Percentiles rank a stretch among this genome's conserved stretches.
These are phyloP conservation scores for Lentinula aciculospora DNA, from an alignment of 768 basidiomycete species.

Conservation along the genomic window DNA sequence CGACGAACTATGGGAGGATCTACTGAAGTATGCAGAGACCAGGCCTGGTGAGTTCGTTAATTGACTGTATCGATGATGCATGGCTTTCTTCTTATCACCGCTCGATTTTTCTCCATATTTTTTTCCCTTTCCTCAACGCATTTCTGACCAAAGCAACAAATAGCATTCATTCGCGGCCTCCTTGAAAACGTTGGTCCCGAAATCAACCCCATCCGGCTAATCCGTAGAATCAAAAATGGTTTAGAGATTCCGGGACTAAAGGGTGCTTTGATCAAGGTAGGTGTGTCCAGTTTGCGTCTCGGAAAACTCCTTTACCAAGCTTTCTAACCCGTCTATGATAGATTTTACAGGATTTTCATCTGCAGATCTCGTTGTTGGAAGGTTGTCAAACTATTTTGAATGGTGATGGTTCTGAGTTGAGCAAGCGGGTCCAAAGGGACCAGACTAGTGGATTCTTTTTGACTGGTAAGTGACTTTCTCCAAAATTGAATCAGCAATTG, in stretches of 20 bases:
- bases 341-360: constrained; percentile 92
- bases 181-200: constrained; percentile 96
- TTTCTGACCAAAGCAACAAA: background rate
- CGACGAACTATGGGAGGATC: constrained; percentile 96
- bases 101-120: no score
- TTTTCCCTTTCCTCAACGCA: background rate
- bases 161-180: constrained; percentile 91
- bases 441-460: constrained; percentile 81
- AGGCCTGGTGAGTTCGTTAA: constrained; percentile 58
- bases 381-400: constrained; percentile 87
- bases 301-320: background rate
- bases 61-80: no score
- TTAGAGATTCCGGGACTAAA: constrained; percentile 95
- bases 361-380: constrained; percentile 89
- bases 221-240: constrained; percentile 92
- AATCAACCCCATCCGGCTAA: constrained; percentile 91
- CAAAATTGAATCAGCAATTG: background rate
- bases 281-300: background rate
- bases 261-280: constrained; percentile 79
- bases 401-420: constrained; percentile 74
- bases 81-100: no score
- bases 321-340: background rate
- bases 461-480: constrained; percentile 41
- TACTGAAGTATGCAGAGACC: constrained; percentile 91
- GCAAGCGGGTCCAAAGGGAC: constrained; percentile 59